Conservation (phyloP, 495 filamentous ascomycete species). For the Elasticomyces elasticus region DNA sequence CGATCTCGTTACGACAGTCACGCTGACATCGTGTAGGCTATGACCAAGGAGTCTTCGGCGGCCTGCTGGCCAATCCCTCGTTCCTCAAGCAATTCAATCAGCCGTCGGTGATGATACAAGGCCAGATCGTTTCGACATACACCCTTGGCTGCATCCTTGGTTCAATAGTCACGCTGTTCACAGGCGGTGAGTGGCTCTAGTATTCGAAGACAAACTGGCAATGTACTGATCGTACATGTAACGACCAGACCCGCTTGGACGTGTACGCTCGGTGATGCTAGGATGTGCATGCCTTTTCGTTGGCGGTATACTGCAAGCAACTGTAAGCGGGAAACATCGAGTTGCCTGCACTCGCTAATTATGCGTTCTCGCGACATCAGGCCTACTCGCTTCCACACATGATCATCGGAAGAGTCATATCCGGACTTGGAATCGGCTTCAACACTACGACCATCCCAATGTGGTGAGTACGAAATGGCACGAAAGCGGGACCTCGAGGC, state of each 20-base stretch:
- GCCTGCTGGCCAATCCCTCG: conserved; percentile 7
- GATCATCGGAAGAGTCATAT: conserved; percentile 26
- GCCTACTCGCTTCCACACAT: conserved; percentile 23
- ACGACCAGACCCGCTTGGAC: neutral
- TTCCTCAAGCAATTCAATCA: conserved; percentile 10
- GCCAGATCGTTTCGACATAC: conserved; percentile 54
- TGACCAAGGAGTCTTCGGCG: conserved; percentile 24
- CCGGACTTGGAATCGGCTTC: conserved; percentile 25
- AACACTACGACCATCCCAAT: conserved; percentile 52
- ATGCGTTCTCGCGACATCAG: too few species aligned
- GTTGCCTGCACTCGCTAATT: too few species aligned
- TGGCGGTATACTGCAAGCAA: conserved; percentile 25
- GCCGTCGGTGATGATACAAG: conserved; percentile 32
- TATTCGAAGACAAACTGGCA: neutral
- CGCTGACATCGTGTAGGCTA: conserved; percentile 6
- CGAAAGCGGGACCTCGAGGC: too few species aligned
- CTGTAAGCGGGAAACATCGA: too few species aligned
- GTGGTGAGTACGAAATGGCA: too few species aligned
- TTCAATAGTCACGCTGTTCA: conserved; percentile 47
- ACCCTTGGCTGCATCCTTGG: conserved; percentile 57
- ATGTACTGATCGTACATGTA: neutral
- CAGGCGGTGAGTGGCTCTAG: conserved; percentile 37
- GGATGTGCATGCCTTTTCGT: conserved; percentile 21
- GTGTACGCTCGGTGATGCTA: conserved; percentile 4
- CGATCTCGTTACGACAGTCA: neutral